Base-by-base conservation (phyloP, 345 rosid species). In the Excoecaria cochinchinensis region DNA sequence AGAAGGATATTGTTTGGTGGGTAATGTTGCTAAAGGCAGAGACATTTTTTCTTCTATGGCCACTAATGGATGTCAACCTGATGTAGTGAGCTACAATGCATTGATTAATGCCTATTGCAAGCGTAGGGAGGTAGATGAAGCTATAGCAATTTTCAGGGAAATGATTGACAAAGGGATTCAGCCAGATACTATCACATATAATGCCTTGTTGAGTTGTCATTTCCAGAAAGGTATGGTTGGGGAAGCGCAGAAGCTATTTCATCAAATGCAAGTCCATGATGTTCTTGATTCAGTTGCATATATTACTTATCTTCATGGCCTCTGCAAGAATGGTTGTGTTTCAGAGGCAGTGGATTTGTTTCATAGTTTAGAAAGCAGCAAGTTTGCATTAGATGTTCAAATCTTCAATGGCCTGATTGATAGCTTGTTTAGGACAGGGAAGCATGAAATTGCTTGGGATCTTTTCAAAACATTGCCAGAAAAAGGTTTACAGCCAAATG, bases 311-410 rank as follows among this genome's bases (percentile, higher is more conserved):
- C 38, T 82, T 4, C 72, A 83, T 4, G 79, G 81, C 51, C 81
- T 77, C 19, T 81, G 82, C 76, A 81, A 81, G 82, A 78, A 81
- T 76, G 69, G 57, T 74, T 77, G 67, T 24, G 38, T 84, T 64
- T 65, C 56, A 44, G 80, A 81, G 69, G 86, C 82, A 31, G 19
- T 59, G 69, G 71, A 78, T 15, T 1, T 81, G 68, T 78, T 81
- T 73, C 59, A 73, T 38, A 50, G 55, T 40, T 51, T 52, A 21
- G 74, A 71, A 46, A 51, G 60, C 48, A 11, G 21, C 11, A 39
- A 68, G 5, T 62, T 67, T 64, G 61, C 44, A 66, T 74, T 39
- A 39, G 21, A 25, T 12, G 61, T 75, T 58, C 53, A 21, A 31
- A 73, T 69, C 60, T 75, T 67, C 19, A 82, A 61, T 67, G 66